A percentile compares a stretch with the other conserved stretches of the same genome.
These are phyloP conservation scores for Kwoniella heveanensis DNA, from an alignment of 768 basidiomycete species.

Conservation along the genomic window DNA sequence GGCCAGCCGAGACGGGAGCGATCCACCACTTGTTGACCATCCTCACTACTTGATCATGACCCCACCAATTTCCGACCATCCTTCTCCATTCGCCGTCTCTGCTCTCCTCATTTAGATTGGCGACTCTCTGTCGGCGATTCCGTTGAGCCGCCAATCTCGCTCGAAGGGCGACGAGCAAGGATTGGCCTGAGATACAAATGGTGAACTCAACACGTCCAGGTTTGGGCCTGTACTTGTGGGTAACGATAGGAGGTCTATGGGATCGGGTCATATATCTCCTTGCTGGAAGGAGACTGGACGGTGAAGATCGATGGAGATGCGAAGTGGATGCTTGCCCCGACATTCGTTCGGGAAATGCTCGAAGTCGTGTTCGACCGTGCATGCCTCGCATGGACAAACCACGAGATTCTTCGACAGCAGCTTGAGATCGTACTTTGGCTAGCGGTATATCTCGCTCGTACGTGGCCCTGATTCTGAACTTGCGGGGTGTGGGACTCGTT, in stretches of 20 bases:
- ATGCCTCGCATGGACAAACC: background rate
- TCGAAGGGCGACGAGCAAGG: constrained; percentile 15
- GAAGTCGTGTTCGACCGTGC: background rate
- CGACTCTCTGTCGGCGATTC: constrained; percentile 4
- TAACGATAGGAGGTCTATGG: constrained; percentile 7
- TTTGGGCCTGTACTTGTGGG: constrained; percentile 8
- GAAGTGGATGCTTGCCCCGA: constrained; percentile 19
- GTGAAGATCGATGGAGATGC: constrained; percentile 26
- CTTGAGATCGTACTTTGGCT: constrained; percentile 3
- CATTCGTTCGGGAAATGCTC: constrained; percentile 7
- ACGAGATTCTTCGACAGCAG: background rate
- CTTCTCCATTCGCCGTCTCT: constrained; percentile 17
- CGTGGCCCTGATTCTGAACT: constrained; percentile 2
- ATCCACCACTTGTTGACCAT: constrained; percentile 27
- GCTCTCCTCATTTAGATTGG: constrained; percentile 3
- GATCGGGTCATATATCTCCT: constrained; percentile 14
- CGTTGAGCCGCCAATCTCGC: background rate
- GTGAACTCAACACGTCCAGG: constrained; percentile 3
- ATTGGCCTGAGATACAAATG: constrained; percentile 10
- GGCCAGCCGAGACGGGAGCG: background rate
- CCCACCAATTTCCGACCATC: constrained; percentile 23
- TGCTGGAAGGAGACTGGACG: constrained; percentile 18
- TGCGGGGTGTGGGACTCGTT: background rate
- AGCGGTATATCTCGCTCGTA: constrained; percentile 7
- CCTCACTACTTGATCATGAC: constrained; percentile 7